These are phyloP conservation scores for Citrus reticulata DNA, from an alignment of 345 rosid species.

Conservation along the genomic window DNA sequence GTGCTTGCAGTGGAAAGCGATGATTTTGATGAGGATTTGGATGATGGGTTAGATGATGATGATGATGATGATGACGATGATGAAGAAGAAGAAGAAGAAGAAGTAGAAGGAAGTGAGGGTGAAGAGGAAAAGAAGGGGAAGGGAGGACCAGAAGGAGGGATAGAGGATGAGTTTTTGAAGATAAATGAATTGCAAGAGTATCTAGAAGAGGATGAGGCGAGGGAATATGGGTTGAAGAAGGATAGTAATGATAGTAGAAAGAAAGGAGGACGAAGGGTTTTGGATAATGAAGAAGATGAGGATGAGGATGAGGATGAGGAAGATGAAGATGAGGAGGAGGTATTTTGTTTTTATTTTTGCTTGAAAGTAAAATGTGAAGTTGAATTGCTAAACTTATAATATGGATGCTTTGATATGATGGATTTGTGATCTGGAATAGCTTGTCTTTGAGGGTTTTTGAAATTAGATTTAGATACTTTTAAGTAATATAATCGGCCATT, in stretches of 20 bases:
- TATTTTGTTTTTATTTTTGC: neutral
- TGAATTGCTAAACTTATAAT: neutral
- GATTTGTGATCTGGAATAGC: neutral
- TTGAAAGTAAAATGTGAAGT: neutral
- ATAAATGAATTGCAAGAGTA: constrained; percentile 69
- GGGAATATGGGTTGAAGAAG: constrained; percentile 59
- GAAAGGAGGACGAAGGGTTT: constrained; percentile 24
- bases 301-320: constrained; percentile 20
- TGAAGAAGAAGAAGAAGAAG: constrained; percentile 6
- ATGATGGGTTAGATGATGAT: constrained; percentile 23
- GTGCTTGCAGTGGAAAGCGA: constrained; percentile 38
- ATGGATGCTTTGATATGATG: neutral
- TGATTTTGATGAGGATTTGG: constrained; percentile 29
- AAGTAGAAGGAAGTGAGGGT: constrained; percentile 26
- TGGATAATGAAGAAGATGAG: constrained; percentile 36
- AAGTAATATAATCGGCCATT: neutral
- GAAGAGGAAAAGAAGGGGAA: constrained; percentile 24
- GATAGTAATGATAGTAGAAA: constrained; percentile 6
- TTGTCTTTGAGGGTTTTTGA: neutral
- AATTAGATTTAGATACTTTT: neutral
- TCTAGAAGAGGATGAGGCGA: constrained; percentile 71
- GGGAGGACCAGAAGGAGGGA: constrained; percentile 32
- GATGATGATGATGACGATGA: constrained; percentile 17
- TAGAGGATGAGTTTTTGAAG: constrained; percentile 84
- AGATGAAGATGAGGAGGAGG: constrained; percentile 26